Conservation (phyloP, 208 protist genomes). For the Leishmania aethiopica region DNA sequence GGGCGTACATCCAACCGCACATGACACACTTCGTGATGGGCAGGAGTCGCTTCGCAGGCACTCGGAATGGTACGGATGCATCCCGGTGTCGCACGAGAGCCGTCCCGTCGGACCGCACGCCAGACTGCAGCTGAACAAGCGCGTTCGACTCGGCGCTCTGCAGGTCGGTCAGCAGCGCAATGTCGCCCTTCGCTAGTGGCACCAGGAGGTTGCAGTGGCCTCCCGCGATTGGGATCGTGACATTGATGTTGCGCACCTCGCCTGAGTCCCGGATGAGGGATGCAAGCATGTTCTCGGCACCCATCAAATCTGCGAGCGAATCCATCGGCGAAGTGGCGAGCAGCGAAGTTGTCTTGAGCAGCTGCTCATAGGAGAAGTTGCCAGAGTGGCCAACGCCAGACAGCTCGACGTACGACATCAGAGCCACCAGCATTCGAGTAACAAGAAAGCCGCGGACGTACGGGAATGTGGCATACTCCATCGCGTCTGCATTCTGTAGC, state of each 20-base stretch:
- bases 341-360: conserved; percentile 43
- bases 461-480: conserved; percentile 65
- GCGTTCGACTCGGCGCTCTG: conserved; percentile 25
- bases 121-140: conserved; percentile 34
- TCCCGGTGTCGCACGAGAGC: conserved; percentile 31
- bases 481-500: conserved; percentile 25
- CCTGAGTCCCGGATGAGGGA: conserved; percentile 35
- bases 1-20: conserved; percentile 44
- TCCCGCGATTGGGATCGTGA: conserved; percentile 41
- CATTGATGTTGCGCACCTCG: conserved; percentile 37
- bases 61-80: conserved; percentile 27
- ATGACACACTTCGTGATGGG: conserved; percentile 51
- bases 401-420: conserved; percentile 75
- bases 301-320: conserved; percentile 41
- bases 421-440: conserved; percentile 85
- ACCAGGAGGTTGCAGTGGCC: conserved; percentile 12
- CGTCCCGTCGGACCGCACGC: conserved; percentile 32
- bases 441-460: conserved; percentile 77
- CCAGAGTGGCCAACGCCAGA: not conserved
- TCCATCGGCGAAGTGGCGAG: conserved; percentile 54
- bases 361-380: conserved; percentile 46
- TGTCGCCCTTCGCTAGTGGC: conserved; percentile 36
- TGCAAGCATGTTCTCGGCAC: conserved; percentile 48
- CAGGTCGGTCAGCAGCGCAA: conserved; percentile 44
- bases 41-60: conserved; percentile 41